A percentile compares a stretch with the other conserved stretches of the same genome.
phyloP scores from a whole-genome alignment of 2,329 filamentous ascomycete genomes.

The Cryphonectria carpinicola region DNA sequence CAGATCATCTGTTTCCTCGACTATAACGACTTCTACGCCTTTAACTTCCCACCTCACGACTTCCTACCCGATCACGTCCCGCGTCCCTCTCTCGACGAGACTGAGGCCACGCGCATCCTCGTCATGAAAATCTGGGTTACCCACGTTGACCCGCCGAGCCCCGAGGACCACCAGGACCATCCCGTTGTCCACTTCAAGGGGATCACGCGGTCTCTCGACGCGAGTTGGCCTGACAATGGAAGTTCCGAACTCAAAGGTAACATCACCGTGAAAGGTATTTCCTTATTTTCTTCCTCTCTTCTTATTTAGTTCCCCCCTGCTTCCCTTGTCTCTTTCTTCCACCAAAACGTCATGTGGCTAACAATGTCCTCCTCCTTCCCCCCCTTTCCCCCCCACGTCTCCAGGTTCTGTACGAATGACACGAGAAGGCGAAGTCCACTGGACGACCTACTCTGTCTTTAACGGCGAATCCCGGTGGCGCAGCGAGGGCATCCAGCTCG shows the following conservation, averaged over 20 bases:
- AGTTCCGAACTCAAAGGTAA: slow-evolving; percentile 67
- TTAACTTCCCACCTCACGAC: slow-evolving; percentile 64
- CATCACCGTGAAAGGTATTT: slow-evolving; percentile 24
- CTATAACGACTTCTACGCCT: slow-evolving; percentile 72
- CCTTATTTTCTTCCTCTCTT: background rate
- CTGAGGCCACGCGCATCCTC: slow-evolving; percentile 73
- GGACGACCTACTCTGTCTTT: slow-evolving; percentile 70
- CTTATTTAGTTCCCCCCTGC: background rate
- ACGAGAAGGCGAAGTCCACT: slow-evolving; percentile 71
- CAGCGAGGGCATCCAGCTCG: slow-evolving; percentile 77
- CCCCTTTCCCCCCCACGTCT: slow-evolving; percentile 20
- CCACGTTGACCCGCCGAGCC: slow-evolving; percentile 60
- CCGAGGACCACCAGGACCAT: slow-evolving; percentile 58
- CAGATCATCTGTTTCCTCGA: slow-evolving; percentile 59
- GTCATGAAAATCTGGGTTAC: slow-evolving; percentile 68
- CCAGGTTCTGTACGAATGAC: slow-evolving; percentile 68
- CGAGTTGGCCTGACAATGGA: slow-evolving; percentile 69
- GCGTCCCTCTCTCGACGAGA: slow-evolving; percentile 58
- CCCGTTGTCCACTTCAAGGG: slow-evolving; percentile 74
- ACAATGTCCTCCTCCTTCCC: slow-evolving; percentile 9
- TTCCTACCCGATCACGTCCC: slow-evolving; percentile 47
- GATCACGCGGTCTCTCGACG: slow-evolving; percentile 63
- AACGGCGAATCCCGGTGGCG: slow-evolving; percentile 72
- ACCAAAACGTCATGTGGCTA: slow-evolving; percentile 16
- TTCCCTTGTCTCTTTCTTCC: background rate